Percentiles rank a stretch among this genome's conserved stretches.
These are phyloP conservation scores for Porpolomopsis calyptriformis DNA, from an alignment of 768 basidiomycete genomes.

Conservation along the genomic window DNA sequence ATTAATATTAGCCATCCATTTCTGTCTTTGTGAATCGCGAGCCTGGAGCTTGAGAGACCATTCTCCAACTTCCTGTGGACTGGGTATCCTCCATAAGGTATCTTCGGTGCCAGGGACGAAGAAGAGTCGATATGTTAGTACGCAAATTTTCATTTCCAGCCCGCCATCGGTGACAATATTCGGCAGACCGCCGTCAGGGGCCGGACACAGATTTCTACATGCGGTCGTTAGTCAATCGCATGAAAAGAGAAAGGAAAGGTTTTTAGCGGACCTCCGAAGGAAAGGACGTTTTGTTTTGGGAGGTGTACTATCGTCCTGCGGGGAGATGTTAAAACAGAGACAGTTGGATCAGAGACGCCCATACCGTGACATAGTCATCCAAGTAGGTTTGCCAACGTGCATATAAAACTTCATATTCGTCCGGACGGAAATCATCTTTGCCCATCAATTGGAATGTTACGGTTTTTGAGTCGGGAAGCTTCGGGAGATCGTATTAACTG, in stretches of 20 bases:
- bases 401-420: constrained; percentile 66
- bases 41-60: background rate
- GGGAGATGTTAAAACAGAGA: background rate
- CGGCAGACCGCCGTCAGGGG: constrained; percentile 27
- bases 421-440: constrained; percentile 65
- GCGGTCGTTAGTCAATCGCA: background rate
- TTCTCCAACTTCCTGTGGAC: constrained; percentile 1
- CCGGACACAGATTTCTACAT: constrained; percentile 33
- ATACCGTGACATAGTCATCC: constrained; percentile 61
- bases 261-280: constrained; percentile 44
- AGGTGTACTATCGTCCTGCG: too few species aligned
- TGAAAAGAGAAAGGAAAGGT: background rate
- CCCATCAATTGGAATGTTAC: constrained; percentile 69
- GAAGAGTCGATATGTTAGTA: constrained; percentile 73
- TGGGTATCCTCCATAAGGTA: constrained; percentile 23
- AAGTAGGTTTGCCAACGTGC: constrained; percentile 76
- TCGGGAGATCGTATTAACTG: background rate
- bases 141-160: constrained; percentile 78
- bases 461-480: constrained; percentile 58
- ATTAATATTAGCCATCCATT: constrained; percentile 4
- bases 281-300: constrained; percentile 47
- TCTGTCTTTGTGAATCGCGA: background rate
- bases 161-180: constrained; percentile 44
- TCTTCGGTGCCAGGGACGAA: constrained; percentile 65
- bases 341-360: constrained; percentile 15